Conservation (phyloP, 208 protist genomes). For the Acanthamoeba pearcei region DNA sequence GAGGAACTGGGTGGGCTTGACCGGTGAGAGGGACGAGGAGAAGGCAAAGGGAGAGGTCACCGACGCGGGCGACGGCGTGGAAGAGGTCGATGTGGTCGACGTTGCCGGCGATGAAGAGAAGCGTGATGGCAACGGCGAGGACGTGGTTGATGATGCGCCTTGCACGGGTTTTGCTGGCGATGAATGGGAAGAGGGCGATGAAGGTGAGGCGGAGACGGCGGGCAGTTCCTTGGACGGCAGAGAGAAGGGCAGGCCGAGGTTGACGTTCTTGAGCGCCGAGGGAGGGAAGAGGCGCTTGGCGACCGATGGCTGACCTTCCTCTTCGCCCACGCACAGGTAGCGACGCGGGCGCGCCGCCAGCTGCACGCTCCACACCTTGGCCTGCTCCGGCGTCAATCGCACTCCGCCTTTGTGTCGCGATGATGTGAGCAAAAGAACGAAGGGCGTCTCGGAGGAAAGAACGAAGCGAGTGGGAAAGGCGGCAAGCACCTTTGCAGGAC, state of each 20-base stretch:
- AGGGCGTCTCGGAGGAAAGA: background rate
- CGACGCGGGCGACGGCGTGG: background rate
- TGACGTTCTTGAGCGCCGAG: conserved; percentile 51
- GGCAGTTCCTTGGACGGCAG: background rate
- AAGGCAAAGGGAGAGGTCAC: background rate
- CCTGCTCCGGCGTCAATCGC: conserved; percentile 55
- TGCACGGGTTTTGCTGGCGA: background rate
- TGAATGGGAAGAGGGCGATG: background rate
- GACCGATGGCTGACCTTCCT: conserved; percentile 5
- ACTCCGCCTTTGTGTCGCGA: conserved; percentile 20
- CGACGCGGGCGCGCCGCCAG: conserved; percentile 43
- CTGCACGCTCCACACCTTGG: conserved; percentile 70
- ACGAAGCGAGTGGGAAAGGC: background rate
- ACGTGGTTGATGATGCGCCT: background rate
- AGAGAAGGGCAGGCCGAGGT: background rate
- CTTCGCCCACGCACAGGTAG: conserved; percentile 48
- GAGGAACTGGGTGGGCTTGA: background rate
- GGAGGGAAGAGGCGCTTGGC: conserved; percentile 58
- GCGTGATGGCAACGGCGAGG: background rate
- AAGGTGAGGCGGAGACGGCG: conserved; percentile 17
- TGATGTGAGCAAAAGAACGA: background rate
- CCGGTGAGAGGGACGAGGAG: background rate
- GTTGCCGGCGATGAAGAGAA: background rate
- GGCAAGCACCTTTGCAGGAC: background rate
- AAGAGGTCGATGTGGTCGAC: background rate